Base-by-base conservation (phyloP, 495 filamentous ascomycete species). In the Xylaria palmicola region DNA sequence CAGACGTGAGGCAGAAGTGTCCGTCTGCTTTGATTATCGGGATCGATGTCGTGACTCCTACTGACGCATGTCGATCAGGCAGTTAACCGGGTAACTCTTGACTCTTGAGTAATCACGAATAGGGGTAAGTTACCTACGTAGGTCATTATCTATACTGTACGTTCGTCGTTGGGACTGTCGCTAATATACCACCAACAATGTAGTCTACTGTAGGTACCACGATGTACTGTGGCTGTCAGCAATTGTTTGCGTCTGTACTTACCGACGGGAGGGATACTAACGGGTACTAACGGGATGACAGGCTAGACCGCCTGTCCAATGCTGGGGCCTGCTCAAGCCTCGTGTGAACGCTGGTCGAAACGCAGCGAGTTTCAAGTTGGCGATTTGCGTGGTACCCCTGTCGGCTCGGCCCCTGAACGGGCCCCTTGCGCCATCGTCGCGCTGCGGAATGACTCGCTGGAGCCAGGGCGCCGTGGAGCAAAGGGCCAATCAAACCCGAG, bases 311-410 rank as follows among this genome's bases (percentile, higher is more conserved):
- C 49, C 44, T 51, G n/a, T n/a, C n/a, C n/a, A n/a, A n/a, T n/a
- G n/a, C n/a, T n/a, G n/a, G n/a, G 50, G 26, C 30, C 51, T 55
- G 29, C 6, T 47, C 32, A 26, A 36, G 24, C 24, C 52, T 64
- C 68, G 45, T 60, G 32, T 40, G 57, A 52, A 27, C 9, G 60
- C 62, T 69, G 64, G 66, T 66, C 67, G 69, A 71, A 71, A 71
- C 69, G 63, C 64, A 55, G 60, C 62, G 60, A 52, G 69, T 71
- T 71, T 71, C 69, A 71, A 53, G 62, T 69, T 66, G 66, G 60
- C 63, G 67, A 70, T 70, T 62, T 40, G 56, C 44, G 56, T 61
- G 49, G 49, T n/a, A 53, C 39, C 58, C 47, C 32, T 55, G 55
- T 64, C 45, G 51, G 44, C 62, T 53, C 29, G 37, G 43, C 58